Evolutionary conservation across 1,284 basidiomycete species (phyloP).

Genomic region (Rugiboletus extremiorientalis): DNA sequence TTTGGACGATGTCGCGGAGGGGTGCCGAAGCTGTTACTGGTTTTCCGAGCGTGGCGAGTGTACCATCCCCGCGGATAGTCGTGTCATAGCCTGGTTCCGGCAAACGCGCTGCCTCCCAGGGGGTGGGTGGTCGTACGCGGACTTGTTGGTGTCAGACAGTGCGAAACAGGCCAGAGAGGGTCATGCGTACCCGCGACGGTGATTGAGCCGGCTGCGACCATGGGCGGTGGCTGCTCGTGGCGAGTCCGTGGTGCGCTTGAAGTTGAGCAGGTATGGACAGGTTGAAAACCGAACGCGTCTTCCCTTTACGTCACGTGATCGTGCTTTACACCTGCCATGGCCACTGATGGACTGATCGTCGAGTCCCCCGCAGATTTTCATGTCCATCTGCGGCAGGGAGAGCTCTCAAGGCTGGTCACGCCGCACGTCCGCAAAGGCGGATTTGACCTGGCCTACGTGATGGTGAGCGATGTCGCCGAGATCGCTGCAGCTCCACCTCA

Average conservation of each 20-base stretch:
- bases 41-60: slow-evolving; percentile 67
- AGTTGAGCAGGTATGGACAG: slow-evolving; percentile 6
- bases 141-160: slow-evolving; percentile 49
- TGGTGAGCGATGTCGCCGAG: slow-evolving; percentile 56
- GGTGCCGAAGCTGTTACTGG: slow-evolving; percentile 49
- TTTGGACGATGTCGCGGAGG: slow-evolving; percentile 74
- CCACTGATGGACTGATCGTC: slow-evolving; percentile 37
- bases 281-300: slow-evolving; percentile 38
- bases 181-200: slow-evolving; percentile 71
- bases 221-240: slow-evolving; percentile 35
- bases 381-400: slow-evolving; percentile 93
- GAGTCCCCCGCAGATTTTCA: slow-evolving; percentile 91
- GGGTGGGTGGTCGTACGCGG: slow-evolving; percentile 85
- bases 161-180: neutral
- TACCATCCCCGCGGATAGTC: slow-evolving; percentile 78
- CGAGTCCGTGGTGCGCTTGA: neutral
- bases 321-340: slow-evolving; percentile 26
- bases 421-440: slow-evolving; percentile 92
- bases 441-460: slow-evolving; percentile 92
- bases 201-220: slow-evolving; percentile 85
- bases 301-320: slow-evolving; percentile 28
- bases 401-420: slow-evolving; percentile 81
- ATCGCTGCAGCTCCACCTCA: slow-evolving; percentile 10
- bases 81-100: slow-evolving; percentile 68
- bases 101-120: slow-evolving; percentile 81